Evolutionary conservation across 306 rosid genomes (phyloP).

Genomic region (Sesbania bispinosa): DNA sequence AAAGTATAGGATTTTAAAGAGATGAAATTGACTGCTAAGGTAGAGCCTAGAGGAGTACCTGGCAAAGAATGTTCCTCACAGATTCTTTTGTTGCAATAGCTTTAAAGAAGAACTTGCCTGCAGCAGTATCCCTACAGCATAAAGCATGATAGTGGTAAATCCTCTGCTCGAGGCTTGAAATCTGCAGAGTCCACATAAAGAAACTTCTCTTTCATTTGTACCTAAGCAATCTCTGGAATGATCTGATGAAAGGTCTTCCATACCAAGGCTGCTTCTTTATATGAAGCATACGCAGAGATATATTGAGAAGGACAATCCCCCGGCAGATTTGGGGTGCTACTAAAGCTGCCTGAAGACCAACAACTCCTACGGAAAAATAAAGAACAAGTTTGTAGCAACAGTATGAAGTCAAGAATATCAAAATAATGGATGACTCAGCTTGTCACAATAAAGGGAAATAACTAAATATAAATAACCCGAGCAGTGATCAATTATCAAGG

Average conservation of each 20-base stretch:
- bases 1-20: constrained; percentile 8
- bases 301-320: constrained; percentile 75
- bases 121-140: constrained; percentile 67
- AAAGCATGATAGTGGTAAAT: constrained; percentile 22
- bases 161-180: constrained; percentile 14
- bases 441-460: neutral
- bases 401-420: neutral
- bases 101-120: constrained; percentile 69
- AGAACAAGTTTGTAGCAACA: neutral
- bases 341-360: constrained; percentile 96
- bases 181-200: constrained; percentile 19
- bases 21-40: neutral
- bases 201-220: constrained; percentile 23
- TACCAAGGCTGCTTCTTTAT: constrained; percentile 95
- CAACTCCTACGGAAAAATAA: constrained; percentile 62
- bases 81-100: constrained; percentile 71
- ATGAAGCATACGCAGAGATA: constrained; percentile 93
- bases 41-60: constrained; percentile 51
- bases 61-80: constrained; percentile 75
- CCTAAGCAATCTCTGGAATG: constrained; percentile 89
- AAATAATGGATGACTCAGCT: neutral
- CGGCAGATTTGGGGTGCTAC: constrained; percentile 64
- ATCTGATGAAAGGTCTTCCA: constrained; percentile 72
- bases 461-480: neutral
- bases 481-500: neutral